Evolutionary conservation across 352 stramenopile genomes (phyloP).

Genomic region (Phytophthora boehmeriae): DNA sequence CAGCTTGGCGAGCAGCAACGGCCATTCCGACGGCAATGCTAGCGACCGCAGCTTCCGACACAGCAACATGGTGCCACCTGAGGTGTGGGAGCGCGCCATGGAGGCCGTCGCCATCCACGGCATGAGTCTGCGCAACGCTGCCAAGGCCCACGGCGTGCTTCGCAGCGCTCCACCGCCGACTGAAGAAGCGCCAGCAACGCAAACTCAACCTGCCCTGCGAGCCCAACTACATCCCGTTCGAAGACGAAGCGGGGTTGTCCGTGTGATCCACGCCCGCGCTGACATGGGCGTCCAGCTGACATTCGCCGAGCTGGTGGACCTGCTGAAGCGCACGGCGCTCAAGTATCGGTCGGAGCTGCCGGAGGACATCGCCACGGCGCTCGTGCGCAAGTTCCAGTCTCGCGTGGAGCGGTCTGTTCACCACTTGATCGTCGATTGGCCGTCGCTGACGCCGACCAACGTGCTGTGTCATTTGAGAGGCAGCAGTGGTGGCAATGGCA

Average conservation of each 20-base stretch:
- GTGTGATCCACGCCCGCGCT: constrained; percentile 69
- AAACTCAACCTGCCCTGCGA: constrained; percentile 45
- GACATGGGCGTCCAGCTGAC: constrained; percentile 76
- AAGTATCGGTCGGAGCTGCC: constrained; percentile 57
- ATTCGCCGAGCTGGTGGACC: constrained; percentile 69
- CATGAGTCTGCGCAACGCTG: constrained; percentile 71
- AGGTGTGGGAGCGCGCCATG: constrained; percentile 73
- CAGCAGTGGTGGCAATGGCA: constrained; percentile 4
- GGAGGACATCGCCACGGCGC: constrained; percentile 37
- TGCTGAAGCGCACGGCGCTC: constrained; percentile 61
- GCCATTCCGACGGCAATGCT: constrained; percentile 32
- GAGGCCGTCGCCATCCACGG: constrained; percentile 68
- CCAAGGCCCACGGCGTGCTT: constrained; percentile 68
- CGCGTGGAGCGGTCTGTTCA: constrained; percentile 67
- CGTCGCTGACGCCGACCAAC: constrained; percentile 33
- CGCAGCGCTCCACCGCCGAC: constrained; percentile 62
- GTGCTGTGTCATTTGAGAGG: constrained; percentile 44
- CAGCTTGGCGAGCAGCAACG: constrained; percentile 20
- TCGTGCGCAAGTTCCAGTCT: constrained; percentile 61
- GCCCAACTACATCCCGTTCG: constrained; percentile 68
- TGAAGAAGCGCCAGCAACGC: constrained; percentile 68
- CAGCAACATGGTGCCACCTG: constrained; percentile 60
- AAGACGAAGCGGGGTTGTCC: constrained; percentile 76
- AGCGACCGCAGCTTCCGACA: constrained; percentile 45
- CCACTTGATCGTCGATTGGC: constrained; percentile 71